Percentiles rank a stretch among this genome's conserved stretches.
phyloP scores from a whole-genome alignment of 768 basidiomycete species.

The Udeniomyces megalosporus region DNA sequence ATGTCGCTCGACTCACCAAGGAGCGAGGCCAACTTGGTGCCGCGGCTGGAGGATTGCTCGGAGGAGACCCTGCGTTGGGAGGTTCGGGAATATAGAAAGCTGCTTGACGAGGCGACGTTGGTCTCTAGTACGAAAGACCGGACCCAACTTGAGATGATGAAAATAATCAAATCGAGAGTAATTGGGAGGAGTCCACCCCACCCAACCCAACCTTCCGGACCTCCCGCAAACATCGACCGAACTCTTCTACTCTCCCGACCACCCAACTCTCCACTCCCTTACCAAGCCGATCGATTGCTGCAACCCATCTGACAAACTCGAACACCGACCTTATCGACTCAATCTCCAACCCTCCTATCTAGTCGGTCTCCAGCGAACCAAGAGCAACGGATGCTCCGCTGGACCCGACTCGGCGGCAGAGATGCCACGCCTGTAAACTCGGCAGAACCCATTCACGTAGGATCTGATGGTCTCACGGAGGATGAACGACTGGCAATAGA shows the following conservation, averaged over 20 bases:
- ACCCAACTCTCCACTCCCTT: background rate
- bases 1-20: constrained; percentile 42
- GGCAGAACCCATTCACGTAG: background rate
- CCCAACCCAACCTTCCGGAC: background rate
- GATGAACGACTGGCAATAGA: constrained; percentile 4
- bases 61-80: no score
- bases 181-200: background rate
- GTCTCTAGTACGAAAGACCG: no score
- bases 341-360: no score
- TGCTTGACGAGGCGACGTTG: background rate
- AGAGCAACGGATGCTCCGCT: background rate
- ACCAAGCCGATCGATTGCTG: no score
- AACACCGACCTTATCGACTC: no score
- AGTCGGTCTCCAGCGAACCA: no score
- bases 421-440: background rate
- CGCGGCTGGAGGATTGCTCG: constrained; percentile 6
- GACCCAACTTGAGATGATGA: no score
- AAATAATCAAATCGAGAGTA: background rate
- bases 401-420: background rate
- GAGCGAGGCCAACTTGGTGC: constrained; percentile 31
- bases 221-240: background rate
- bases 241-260: background rate
- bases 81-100: background rate
- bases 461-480: background rate
- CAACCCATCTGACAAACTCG: no score